Evolutionary conservation across 768 basidiomycete genomes (phyloP), one percentile per base, ranked within the genome.

Genomic region (Suillus sp.): DNA sequence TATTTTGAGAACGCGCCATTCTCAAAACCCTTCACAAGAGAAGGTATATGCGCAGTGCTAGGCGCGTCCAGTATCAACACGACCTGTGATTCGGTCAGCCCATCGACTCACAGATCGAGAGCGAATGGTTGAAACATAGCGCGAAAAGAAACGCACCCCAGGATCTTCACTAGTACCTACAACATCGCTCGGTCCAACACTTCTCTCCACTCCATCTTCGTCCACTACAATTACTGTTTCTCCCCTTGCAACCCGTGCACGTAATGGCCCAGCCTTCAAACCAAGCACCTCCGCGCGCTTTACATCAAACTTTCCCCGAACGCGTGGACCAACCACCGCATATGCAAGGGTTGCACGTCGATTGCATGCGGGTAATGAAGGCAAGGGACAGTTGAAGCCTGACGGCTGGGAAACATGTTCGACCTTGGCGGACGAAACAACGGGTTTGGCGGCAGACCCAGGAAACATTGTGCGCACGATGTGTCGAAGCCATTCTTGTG

Each of bases 221-320:
- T 8, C 54, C 22, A 55, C 35, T 22, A 55, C 80, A 0, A 83
- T 86, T 42, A 95, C 79, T 0, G 80, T 73, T 70, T 89, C 78
- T 10, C 95, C 95, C 59, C 74, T 82, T 4, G 86, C 82, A n/a
- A 96, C 76, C 59, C 72, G 76, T 1, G 79, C 82, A n/a, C 92
- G 81, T 11, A 85, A 62, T 6, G 82, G 82, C 0, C 92, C 90
- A 1, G 71, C 70, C 3, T 84, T 83, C 2, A 98, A 76, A 6
- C 89, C 88, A 2, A 95, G 79, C 50, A 78, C 83, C 10, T 55
- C 54, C 14, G 54, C 54, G 14, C 22, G 54, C 14, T 55, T 55
- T 14, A 55, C 48, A 27, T 48, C 48, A 48, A 48, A 48, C 48
- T 48, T 48, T 48, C 48, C 48, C 1, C 48, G 48, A 48, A 48